Evolutionary conservation across 2,329 filamentous ascomycete genomes (phyloP), one percentile per base, ranked within the genome.

Genomic region (Cladosporium sp.): DNA sequence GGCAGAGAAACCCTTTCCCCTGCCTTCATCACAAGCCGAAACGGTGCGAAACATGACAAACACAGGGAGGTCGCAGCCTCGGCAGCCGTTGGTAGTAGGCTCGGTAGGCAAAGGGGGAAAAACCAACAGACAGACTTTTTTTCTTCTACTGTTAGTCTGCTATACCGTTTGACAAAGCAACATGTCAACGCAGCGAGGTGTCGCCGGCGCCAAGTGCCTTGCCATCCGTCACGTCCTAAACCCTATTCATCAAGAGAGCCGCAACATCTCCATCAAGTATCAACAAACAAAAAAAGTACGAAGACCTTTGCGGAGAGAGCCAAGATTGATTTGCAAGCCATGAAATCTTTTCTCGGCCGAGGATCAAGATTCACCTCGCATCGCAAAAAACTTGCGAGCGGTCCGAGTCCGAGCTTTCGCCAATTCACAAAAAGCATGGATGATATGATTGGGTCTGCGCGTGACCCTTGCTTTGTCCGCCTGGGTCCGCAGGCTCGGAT

Each of bases 201-300:
- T 59, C 57, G 57, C 57, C 57, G 57, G 46, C 46, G 36, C 57
- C 57, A 59, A 46, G 36, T 46, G 57, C 36, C 57, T 25, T 14
- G 28, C 30, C 32, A 57, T 36, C 57, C 39, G 57, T 28, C 14
- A 28, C 10, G 18, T 28, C 3, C 23, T 13, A 46, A 59, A 58
- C 56, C 56, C 32, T 46, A 53, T 6, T 6, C 34, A 39, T 18
- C 16, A 7, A 34, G 32, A 39, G 34, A 39, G 34, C 34, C 34
- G 34, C 34, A 39, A 39, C 34, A 4, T 39, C 34, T 39, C 34
- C 34, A 39, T 39, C 34, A n/a, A n/a, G n/a, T n/a, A n/a, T n/a
- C n/a, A n/a, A n/a, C n/a, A n/a, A 39, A 39, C 34, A 39, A 39
- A 39, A 14, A 39, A 39, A 4, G 32, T 14, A 14, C 11, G 14